phyloP scores from a whole-genome alignment of 257 asterid genomes.

The Solanum gandarillasii region DNA sequence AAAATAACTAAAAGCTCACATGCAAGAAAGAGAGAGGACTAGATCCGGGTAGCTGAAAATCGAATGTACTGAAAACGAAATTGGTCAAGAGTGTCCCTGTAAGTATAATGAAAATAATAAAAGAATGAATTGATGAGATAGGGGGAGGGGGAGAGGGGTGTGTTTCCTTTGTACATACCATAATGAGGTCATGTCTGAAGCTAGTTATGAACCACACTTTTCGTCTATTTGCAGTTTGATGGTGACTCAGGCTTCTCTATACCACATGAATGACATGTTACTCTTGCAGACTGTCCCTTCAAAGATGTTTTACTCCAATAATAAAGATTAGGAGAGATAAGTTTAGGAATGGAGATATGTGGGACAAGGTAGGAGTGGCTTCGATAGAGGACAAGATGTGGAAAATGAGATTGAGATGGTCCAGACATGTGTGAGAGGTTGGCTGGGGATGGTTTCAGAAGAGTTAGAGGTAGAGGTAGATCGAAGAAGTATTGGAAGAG shows the following conservation, averaged over 20 bases:
- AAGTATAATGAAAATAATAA: background rate
- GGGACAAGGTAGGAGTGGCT: background rate
- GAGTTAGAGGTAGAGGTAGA: background rate
- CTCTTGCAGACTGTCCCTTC: background rate
- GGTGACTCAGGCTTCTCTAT: constrained; percentile 32
- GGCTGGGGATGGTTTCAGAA: background rate
- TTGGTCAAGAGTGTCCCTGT: background rate
- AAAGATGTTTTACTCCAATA: background rate
- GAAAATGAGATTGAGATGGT: background rate
- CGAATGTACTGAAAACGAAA: background rate
- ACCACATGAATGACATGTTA: background rate
- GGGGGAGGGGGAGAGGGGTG: background rate
- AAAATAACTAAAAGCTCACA: background rate
- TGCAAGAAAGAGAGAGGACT: background rate
- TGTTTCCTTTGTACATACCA: background rate
- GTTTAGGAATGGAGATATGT: too few relatives aligned
- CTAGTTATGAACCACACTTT: constrained; percentile 12
- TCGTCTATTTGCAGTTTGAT: constrained; percentile 15
- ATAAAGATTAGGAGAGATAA: background rate
- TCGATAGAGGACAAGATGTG: background rate
- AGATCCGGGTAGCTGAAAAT: background rate
- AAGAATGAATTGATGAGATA: background rate
- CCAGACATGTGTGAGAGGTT: background rate
- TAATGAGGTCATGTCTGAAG: background rate
- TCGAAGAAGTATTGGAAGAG: background rate